Evolutionary conservation across 176 grass and related monocot genomes (phyloP).

Genomic region (Bonia amplexicaulis): DNA sequence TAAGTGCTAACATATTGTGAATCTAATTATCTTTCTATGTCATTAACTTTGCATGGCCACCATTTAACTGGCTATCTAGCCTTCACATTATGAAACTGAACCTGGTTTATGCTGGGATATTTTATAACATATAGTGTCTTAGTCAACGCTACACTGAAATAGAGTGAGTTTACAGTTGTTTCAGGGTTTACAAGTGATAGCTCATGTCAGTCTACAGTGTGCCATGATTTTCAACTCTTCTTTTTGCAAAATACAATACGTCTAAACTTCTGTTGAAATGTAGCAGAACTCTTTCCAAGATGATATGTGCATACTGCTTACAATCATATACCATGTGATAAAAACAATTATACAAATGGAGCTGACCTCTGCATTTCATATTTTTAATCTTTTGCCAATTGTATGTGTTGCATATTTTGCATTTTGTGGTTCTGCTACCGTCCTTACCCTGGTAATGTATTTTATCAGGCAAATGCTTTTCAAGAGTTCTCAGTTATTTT

Average conservation of each 20-base stretch:
- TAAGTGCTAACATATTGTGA: not conserved
- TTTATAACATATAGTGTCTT: slow-evolving; percentile 2
- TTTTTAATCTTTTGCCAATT: not conserved
- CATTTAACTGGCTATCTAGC: not conserved
- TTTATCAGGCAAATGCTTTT: not conserved
- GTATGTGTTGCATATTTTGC: not conserved
- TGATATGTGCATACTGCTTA: not conserved
- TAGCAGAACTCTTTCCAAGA: not conserved
- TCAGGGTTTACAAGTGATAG: not conserved
- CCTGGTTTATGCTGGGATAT: not conserved
- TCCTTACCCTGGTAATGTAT: not conserved
- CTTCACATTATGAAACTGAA: not conserved
- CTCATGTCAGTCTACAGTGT: not conserved
- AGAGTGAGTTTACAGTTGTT: not conserved
- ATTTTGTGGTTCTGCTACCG: not conserved
- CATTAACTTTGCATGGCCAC: not conserved
- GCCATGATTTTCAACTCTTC: not conserved
- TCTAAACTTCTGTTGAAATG: not conserved
- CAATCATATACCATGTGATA: not conserved
- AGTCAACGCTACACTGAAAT: not conserved
- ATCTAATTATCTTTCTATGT: not conserved
- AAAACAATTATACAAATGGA: not conserved
- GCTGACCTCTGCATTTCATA: not conserved
- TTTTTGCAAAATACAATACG: not conserved
- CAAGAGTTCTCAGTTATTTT: not conserved